These are phyloP conservation scores for Torulaspora globosa DNA, from an alignment of 1,139 yeast species.

Conservation along the genomic window DNA sequence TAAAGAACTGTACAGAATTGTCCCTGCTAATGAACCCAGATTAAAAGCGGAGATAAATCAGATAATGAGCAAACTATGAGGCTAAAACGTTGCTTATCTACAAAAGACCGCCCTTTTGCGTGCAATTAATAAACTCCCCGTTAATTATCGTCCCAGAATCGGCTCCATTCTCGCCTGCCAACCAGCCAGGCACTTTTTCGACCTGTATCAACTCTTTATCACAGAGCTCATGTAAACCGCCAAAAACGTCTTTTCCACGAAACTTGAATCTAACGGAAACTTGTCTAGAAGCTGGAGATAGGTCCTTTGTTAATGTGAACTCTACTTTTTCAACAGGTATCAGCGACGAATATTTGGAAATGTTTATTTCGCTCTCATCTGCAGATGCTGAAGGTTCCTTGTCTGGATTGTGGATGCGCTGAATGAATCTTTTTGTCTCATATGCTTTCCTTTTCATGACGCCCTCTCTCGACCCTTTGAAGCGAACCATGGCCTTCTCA, in stretches of 20 bases:
- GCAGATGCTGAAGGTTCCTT: conserved; percentile 13
- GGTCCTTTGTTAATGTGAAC: conserved; percentile 18
- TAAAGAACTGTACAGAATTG: conserved; percentile 21
- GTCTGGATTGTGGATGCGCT: conserved; percentile 21
- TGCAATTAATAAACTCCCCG: conserved; percentile 39
- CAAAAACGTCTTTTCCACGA: conserved; percentile 73
- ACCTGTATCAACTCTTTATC: conserved; percentile 51
- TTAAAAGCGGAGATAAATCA: conserved; percentile 25
- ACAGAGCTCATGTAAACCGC: conserved; percentile 73
- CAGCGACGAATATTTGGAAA: conserved; percentile 21
- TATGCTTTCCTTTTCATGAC: conserved; percentile 39
- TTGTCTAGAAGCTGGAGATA: conserved; percentile 19
- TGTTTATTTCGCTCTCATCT: neutral
- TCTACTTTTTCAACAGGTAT: conserved; percentile 25
- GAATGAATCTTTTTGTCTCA: conserved; percentile 38
- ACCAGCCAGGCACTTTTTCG: conserved; percentile 61
- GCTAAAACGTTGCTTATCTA: neutral
- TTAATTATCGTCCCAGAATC: conserved; percentile 47
- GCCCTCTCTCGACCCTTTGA: conserved; percentile 51
- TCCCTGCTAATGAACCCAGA: conserved; percentile 32
- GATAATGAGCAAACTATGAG: conserved; percentile 20
- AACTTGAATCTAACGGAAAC: conserved; percentile 47
- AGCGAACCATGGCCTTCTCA: conserved; percentile 49
- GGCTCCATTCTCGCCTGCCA: conserved; percentile 71
- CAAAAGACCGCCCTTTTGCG: conserved; percentile 16